These are phyloP conservation scores for Trichocladium uniseriatum DNA, from an alignment of 495 filamentous ascomycete genomes.

Conservation along the genomic window DNA sequence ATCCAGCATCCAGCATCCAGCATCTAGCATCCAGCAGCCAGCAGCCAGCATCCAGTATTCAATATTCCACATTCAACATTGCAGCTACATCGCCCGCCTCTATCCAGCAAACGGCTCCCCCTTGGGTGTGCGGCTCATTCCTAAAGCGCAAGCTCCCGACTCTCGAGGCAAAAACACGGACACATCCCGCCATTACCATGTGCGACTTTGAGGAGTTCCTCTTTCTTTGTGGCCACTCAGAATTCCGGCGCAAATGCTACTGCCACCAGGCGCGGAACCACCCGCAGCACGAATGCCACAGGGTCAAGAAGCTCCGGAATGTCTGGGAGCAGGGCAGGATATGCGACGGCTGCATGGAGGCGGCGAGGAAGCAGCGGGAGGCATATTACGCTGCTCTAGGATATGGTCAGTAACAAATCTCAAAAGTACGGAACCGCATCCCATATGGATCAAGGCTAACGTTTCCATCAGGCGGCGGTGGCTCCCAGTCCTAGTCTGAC, in stretches of 20 bases:
- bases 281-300: constrained; percentile 51
- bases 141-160: not conserved
- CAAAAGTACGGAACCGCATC: not conserved
- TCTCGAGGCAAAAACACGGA: not conserved
- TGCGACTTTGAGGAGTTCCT: constrained; percentile 58
- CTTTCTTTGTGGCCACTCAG: constrained; percentile 50
- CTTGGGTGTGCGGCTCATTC: not conserved
- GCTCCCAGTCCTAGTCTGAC: not conserved
- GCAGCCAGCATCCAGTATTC: no score
- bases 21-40: no score
- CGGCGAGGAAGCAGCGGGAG: not conserved
- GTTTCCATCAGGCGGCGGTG: not conserved
- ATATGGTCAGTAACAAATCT: not conserved
- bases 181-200: constrained; percentile 31
- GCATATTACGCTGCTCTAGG: not conserved
- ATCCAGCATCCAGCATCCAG: no score
- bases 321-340: constrained; percentile 41
- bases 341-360: constrained; percentile 34
- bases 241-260: constrained; percentile 47
- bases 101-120: no score
- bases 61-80: no score
- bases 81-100: no score
- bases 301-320: constrained; percentile 50
- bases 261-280: constrained; percentile 65
- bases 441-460: not conserved